Evolutionary conservation across 1,284 basidiomycete species (phyloP).

Genomic region (Butyriboletus appendiculatus): DNA sequence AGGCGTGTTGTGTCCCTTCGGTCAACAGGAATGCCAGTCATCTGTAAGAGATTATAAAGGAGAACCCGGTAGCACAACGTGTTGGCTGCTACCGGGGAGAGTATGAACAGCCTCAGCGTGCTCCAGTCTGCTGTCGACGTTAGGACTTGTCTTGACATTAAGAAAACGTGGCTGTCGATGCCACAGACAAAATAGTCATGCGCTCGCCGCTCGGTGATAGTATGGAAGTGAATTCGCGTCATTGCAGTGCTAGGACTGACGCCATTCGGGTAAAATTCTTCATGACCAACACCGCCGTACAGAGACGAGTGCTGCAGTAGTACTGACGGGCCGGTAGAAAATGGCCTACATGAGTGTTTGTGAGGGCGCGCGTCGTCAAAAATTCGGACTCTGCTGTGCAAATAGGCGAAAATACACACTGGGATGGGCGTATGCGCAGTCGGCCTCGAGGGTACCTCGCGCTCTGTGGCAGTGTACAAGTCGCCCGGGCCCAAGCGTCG

Average conservation of each 20-base stretch:
- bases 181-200: constrained; percentile 11
- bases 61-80: constrained; percentile 22
- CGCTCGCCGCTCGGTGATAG: constrained; percentile 19
- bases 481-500: constrained; percentile 6
- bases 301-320: background rate
- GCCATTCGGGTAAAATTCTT: constrained; percentile 5
- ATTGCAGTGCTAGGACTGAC: constrained; percentile 24
- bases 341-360: constrained; percentile 1
- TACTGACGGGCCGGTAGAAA: background rate
- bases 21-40: constrained; percentile 19
- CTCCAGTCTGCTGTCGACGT: constrained; percentile 12
- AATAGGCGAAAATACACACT: background rate
- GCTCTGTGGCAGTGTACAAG: constrained; percentile 24
- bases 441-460: constrained; percentile 32
- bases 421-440: background rate
- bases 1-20: constrained; percentile 15
- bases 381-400: background rate
- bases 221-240: constrained; percentile 13
- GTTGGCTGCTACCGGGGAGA: constrained; percentile 21
- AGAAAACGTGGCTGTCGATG: constrained; percentile 30
- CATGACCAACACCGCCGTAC: constrained; percentile 14
- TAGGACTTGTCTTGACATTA: constrained; percentile 20
- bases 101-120: constrained; percentile 29
- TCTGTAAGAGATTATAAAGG: constrained; percentile 32
- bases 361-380: background rate